Base-by-base conservation (phyloP, 2,329 filamentous ascomycete genomes). In the Colletotrichum incanum region DNA sequence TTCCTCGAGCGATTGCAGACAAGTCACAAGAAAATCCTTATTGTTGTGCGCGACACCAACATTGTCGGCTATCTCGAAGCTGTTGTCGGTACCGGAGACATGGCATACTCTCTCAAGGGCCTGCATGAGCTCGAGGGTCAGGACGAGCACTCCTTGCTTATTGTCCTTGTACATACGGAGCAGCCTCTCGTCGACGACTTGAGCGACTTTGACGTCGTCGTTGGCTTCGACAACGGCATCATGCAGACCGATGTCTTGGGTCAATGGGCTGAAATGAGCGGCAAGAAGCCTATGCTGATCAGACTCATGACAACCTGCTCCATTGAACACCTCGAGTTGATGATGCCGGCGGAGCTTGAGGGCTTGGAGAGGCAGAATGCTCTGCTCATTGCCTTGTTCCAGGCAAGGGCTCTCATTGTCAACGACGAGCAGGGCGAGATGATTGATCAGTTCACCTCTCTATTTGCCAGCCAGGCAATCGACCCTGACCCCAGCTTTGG, bases 141-240 rank as follows among this genome's bases (percentile, higher is more conserved):
- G 49, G 56, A 86, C 76, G 18, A 71, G 67, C 50, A 70, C 50
- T 67, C 76, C n/a, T 76, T 84, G 28, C 81, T 78, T 1, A 80
- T 89, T 9, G 81, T 83, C 20, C 78, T 90, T 14, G 83, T 82
- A 3, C 78, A 85, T 12, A 82, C 86, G 0, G 78, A 78, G 1
- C 82, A 85, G 43, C 78, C 78, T 18, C 68, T 81, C n/a, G 76
- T 81, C 5, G 76, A 80, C 2, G 78, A 86, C 34, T 79, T 81
- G 5, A 80, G 78, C 37, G 80, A 82, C 31, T 84, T 86, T 50
- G 87, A 90, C 67, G 81, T 86, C 16, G 82, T 90, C 58, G 84
- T 91, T 68, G 86, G 84, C 23, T 91, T 87, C 70, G 89, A 91
- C 71, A 83, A 87, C 74, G 83, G 82, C 1, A 88, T 88, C 55